Evolutionary conservation across 1,284 basidiomycete species (phyloP).

Genomic region (Heliocybe sulcata): DNA sequence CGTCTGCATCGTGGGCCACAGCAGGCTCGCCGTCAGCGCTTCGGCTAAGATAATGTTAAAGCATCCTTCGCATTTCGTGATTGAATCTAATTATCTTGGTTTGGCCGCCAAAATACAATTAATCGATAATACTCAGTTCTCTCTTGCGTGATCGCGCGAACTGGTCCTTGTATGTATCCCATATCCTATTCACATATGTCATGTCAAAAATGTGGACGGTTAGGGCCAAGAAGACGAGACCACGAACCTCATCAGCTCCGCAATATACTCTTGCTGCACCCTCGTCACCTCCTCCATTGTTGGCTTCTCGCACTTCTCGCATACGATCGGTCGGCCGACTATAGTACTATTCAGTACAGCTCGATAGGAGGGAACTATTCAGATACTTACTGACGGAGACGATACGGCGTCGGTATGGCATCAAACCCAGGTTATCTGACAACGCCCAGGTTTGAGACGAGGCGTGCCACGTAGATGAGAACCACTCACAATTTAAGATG

Average conservation of each 20-base stretch:
- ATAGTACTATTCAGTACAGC: background rate
- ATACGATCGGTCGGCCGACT: slow-evolving; percentile 88
- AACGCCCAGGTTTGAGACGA: background rate
- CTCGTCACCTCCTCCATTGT: slow-evolving; percentile 74
- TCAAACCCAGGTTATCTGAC: slow-evolving; percentile 79
- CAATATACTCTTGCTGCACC: slow-evolving; percentile 85
- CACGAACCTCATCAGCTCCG: slow-evolving; percentile 77
- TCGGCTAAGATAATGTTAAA: too few species aligned
- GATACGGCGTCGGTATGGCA: slow-evolving; percentile 93
- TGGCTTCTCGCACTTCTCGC: slow-evolving; percentile 74
- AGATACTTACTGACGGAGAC: slow-evolving; percentile 86
- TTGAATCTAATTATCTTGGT: too few species aligned
- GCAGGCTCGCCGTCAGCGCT: too few species aligned
- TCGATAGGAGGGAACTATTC: background rate
- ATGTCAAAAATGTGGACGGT: background rate
- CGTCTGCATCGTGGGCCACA: too few species aligned
- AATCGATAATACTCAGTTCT: slow-evolving; percentile 72
- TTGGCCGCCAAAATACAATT: too few species aligned
- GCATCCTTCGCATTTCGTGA: too few species aligned
- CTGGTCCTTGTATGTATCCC: slow-evolving; percentile 89
- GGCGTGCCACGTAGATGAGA: background rate
- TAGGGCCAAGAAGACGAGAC: slow-evolving; percentile 1
- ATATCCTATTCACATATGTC: slow-evolving; percentile 54
- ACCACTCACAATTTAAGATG: slow-evolving; percentile 76
- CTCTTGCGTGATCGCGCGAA: slow-evolving; percentile 71